A percentile compares a stretch with the other conserved stretches of the same genome.
phyloP scores from a whole-genome alignment of 148 eudicot genomes.

The Camellia japonica region DNA sequence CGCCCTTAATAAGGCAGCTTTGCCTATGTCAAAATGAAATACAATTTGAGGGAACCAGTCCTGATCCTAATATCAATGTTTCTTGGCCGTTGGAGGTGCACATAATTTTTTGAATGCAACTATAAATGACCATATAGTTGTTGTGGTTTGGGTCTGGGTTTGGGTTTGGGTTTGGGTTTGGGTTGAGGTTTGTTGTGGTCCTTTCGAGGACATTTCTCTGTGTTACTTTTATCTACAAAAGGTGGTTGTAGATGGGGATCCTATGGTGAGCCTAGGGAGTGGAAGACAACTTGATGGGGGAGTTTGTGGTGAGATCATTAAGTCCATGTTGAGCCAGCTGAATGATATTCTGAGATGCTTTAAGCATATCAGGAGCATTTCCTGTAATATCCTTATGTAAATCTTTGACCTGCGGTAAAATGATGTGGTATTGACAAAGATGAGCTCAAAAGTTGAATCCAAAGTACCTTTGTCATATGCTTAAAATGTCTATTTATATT shows the following conservation, averaged over 20 bases:
- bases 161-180: background rate
- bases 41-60: too few species aligned
- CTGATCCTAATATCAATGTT: too few species aligned
- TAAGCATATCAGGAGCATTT: background rate
- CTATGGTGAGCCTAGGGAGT: conserved; percentile 7
- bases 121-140: too few species aligned
- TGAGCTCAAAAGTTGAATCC: background rate
- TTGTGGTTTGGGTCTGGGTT: background rate
- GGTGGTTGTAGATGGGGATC: background rate
- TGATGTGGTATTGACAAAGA: background rate
- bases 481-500: background rate
- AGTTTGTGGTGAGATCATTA: background rate
- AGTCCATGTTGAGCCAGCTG: conserved; percentile 1
- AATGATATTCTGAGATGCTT: background rate
- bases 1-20: too few species aligned
- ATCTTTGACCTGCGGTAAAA: background rate
- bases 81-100: too few species aligned
- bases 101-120: too few species aligned
- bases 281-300: background rate
- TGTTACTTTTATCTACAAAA: background rate
- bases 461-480: background rate
- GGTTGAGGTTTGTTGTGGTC: background rate
- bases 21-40: too few species aligned
- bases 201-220: background rate
- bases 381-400: background rate